A percentile compares a stretch with the other conserved stretches of the same genome.
These are phyloP conservation scores for Cercophora sp. DNA, from an alignment of 495 filamentous ascomycete species.

Conservation along the genomic window DNA sequence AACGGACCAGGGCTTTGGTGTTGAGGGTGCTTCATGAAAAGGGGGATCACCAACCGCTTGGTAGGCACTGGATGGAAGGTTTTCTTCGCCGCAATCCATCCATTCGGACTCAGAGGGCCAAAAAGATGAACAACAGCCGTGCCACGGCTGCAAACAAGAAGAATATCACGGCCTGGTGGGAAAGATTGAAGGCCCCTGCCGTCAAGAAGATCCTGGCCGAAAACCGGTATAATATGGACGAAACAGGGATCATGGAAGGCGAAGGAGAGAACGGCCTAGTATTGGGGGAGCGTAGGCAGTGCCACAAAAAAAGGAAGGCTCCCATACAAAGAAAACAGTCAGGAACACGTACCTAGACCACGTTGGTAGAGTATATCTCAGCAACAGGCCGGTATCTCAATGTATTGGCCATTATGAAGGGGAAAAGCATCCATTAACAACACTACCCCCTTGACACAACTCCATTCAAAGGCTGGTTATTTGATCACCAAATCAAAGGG, in stretches of 20 bases:
- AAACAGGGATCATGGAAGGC: slow-evolving; percentile 11
- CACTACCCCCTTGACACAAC: neutral
- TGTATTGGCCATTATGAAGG: slow-evolving; percentile 12
- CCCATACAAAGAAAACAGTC: neutral
- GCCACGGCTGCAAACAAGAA: neutral
- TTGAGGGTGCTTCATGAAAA: too few relatives aligned
- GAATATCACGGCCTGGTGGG: neutral
- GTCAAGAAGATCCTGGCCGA: neutral
- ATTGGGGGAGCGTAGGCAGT: neutral
- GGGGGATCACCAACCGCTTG: neutral
- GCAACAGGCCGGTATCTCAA: neutral
- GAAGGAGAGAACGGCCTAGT: slow-evolving; percentile 6
- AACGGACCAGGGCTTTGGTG: too few relatives aligned
- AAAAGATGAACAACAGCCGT: neutral
- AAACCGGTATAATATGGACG: slow-evolving; percentile 7
- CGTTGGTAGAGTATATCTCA: slow-evolving; percentile 10
- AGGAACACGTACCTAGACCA: neutral
- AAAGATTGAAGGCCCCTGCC: neutral
- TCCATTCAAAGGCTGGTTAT: neutral
- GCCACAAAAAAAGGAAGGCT: too few relatives aligned
- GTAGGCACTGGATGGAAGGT: neutral
- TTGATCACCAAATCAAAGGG: slow-evolving; percentile 10
- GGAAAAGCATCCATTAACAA: slow-evolving; percentile 11
- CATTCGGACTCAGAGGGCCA: neutral
- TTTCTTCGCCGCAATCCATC: neutral